Conservation (phyloP, 257 asterid genomes). For the Solanum tacnaense region DNA sequence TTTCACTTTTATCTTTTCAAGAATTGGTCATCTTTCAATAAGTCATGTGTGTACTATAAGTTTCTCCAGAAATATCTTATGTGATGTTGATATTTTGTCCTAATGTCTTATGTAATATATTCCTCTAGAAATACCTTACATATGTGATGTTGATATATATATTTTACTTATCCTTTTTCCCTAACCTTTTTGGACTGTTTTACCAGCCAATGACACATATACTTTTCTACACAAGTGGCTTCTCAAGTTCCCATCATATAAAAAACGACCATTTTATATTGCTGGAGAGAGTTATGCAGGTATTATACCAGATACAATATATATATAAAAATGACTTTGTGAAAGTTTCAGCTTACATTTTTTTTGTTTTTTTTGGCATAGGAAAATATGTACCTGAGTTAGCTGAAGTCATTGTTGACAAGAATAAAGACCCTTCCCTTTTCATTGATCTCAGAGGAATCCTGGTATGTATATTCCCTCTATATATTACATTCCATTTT, state of each 20-base stretch:
- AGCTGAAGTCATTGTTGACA: conserved; percentile 67
- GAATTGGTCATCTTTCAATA: not conserved
- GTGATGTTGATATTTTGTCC: not conserved
- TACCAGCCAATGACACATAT: conserved; percentile 72
- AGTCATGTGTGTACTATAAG: not conserved
- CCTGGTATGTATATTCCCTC: conserved; percentile 33
- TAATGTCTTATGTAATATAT: not conserved
- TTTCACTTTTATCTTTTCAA: not conserved
- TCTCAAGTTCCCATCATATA: conserved; percentile 73
- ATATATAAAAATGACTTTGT: not conserved
- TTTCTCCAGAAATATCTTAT: not conserved
- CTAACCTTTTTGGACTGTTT: not conserved
- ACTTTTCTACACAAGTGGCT: conserved; percentile 77
- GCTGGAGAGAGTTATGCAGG: conserved; percentile 98
- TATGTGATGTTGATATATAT: not conserved
- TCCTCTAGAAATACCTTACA: not conserved
- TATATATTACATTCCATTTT: not conserved
- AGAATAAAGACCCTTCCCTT: conserved; percentile 47
- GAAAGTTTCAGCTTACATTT: not conserved
- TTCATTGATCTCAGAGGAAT: conserved; percentile 75
- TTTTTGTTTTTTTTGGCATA: conserved; percentile 3
- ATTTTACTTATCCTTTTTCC: not conserved
- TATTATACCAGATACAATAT: not conserved
- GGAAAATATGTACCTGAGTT: conserved; percentile 86
- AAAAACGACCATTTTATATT: conserved; percentile 41